These are phyloP conservation scores for Prunus campanulata DNA, from an alignment of 306 rosid species.

Conservation along the genomic window DNA sequence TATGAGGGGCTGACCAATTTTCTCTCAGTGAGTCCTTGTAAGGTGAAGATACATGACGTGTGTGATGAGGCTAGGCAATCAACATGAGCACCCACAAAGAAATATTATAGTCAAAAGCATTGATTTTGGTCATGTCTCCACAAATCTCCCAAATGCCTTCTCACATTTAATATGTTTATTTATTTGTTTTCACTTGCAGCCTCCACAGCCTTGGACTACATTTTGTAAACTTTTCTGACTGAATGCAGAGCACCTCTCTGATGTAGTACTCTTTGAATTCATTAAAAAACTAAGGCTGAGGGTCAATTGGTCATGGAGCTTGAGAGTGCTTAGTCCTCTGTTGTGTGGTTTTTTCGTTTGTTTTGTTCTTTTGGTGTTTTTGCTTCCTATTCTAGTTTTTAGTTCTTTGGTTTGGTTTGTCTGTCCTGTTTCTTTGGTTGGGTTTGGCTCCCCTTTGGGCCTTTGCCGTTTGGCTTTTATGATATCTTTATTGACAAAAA, in stretches of 20 bases:
- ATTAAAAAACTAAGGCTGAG: background rate
- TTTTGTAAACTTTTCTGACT: background rate
- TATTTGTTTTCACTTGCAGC: background rate
- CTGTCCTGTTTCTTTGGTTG: no score
- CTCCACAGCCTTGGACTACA: background rate
- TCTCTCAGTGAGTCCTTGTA: no score
- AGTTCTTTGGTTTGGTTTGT: no score
- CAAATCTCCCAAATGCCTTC: background rate
- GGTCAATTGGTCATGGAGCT: background rate
- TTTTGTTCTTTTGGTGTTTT: no score
- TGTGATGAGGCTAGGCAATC: slow-evolving; percentile 7
- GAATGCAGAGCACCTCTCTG: background rate
- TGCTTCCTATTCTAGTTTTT: no score
- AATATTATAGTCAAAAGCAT: background rate
- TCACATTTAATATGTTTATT: background rate
- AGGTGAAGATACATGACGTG: background rate
- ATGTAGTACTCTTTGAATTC: background rate
- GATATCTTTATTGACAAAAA: no score
- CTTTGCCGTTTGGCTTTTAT: no score
- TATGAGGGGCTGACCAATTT: no score
- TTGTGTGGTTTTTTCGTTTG: no score
- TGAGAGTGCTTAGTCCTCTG: background rate
- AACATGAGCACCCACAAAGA: background rate
- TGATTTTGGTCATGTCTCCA: background rate
- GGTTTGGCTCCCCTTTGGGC: no score